Conservation (phyloP, 768 basidiomycete species). For the Hericium alpestre region DNA sequence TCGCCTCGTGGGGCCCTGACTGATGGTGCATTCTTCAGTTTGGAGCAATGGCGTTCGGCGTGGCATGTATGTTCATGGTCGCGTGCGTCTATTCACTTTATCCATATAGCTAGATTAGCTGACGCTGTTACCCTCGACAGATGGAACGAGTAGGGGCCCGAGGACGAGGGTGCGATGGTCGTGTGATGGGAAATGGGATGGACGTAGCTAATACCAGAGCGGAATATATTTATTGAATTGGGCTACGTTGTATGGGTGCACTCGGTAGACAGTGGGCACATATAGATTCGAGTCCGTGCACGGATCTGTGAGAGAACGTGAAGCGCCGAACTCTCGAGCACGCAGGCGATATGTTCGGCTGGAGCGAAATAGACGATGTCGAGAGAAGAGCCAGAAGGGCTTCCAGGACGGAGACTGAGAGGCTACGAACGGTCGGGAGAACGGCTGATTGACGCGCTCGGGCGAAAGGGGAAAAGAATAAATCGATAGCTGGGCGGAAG, state of each 20-base stretch:
- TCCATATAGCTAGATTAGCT: slow-evolving; percentile 5
- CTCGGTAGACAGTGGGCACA: no score
- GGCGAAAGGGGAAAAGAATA: neutral
- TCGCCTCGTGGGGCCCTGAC: neutral
- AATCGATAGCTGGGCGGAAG: slow-evolving; percentile 17
- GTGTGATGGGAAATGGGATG: slow-evolving; percentile 3
- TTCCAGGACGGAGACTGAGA: no score
- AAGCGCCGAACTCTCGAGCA: no score
- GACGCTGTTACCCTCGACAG: slow-evolving; percentile 25
- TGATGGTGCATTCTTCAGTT: slow-evolving; percentile 41
- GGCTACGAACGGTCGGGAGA: no score
- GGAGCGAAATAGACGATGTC: no score
- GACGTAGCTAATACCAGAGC: neutral
- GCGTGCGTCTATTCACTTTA: slow-evolving; percentile 51
- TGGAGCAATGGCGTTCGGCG: slow-evolving; percentile 84
- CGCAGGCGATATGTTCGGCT: no score
- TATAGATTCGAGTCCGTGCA: no score
- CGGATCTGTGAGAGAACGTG: no score
- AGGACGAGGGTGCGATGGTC: slow-evolving; percentile 2
- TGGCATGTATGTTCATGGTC: slow-evolving; percentile 84
- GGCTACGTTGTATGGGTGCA: no score
- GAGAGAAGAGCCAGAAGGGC: no score
- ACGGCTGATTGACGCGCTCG: neutral
- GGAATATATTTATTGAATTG: no score
- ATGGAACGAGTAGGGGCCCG: slow-evolving; percentile 61